Evolutionary conservation across 805 yeast species (phyloP).

Genomic region (Hanseniaspora opuntiae): DNA sequence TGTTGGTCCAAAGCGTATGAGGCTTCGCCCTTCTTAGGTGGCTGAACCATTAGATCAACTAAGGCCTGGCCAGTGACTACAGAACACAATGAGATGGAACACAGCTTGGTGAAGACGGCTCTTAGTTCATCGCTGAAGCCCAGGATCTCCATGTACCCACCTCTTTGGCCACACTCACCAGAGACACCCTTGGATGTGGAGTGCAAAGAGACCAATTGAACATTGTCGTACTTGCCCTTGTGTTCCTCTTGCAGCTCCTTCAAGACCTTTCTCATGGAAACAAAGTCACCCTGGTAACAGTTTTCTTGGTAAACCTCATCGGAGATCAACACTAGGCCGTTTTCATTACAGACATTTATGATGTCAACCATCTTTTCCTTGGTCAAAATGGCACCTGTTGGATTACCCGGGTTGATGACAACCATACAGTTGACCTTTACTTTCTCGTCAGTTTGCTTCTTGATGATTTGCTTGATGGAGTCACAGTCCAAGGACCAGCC

Average conservation of each 20-base stretch:
- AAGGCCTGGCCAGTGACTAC: constrained; percentile 91
- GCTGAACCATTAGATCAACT: constrained; percentile 84
- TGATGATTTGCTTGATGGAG: constrained; percentile 44
- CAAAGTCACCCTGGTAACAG: constrained; percentile 66
- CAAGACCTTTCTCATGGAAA: constrained; percentile 71
- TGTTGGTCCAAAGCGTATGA: constrained; percentile 52
- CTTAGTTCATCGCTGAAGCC: constrained; percentile 63
- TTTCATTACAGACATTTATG: constrained; percentile 65
- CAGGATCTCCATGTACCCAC: constrained; percentile 90
- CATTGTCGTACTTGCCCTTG: constrained; percentile 46
- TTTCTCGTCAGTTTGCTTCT: constrained; percentile 37
- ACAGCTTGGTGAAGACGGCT: constrained; percentile 66
- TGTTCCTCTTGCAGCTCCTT: constrained; percentile 40
- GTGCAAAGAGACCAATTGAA: constrained; percentile 85
- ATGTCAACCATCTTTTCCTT: constrained; percentile 55
- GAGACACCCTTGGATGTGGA: constrained; percentile 96
- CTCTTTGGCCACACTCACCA: constrained; percentile 99
- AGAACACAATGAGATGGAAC: constrained; percentile 84
- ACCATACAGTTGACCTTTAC: constrained; percentile 66
- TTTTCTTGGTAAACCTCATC: constrained; percentile 98
- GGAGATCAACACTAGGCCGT: constrained; percentile 78
- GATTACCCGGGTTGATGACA: constrained; percentile 95
- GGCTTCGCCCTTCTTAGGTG: constrained; percentile 67
- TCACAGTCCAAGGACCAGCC: constrained; percentile 74
- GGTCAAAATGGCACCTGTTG: constrained; percentile 78